These are phyloP conservation scores for Pyrenopolyporus hunteri DNA, from an alignment of 495 filamentous ascomycete genomes.

Conservation along the genomic window DNA sequence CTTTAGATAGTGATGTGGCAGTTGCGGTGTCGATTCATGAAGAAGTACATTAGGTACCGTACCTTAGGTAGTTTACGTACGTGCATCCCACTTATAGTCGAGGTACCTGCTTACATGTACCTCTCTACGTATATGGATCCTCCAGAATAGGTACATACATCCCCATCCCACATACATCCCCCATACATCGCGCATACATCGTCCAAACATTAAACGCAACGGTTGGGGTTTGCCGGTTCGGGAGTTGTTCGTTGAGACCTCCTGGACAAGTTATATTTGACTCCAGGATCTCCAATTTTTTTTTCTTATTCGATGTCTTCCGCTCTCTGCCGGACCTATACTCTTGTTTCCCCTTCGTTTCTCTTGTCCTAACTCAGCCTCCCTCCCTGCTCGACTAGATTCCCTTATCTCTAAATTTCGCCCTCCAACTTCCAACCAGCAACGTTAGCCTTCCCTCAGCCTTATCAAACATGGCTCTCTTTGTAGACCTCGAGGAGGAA, in stretches of 20 bases:
- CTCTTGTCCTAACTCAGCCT: conserved; percentile 1
- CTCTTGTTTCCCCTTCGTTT: conserved; percentile 13
- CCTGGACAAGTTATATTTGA: neutral
- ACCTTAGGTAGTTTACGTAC: no score
- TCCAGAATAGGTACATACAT: no score
- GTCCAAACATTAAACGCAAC: conserved; percentile 15
- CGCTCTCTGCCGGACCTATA: neutral
- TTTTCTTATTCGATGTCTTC: neutral
- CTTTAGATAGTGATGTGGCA: conserved; percentile 9
- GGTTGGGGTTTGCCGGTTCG: conserved; percentile 24
- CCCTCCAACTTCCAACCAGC: neutral
- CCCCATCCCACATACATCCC: neutral
- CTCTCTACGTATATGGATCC: no score
- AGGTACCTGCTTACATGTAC: no score
- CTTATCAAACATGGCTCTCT: conserved; percentile 61
- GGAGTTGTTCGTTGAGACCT: conserved; percentile 19
- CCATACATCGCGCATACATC: neutral
- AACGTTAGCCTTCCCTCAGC: conserved; percentile 10
- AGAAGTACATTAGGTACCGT: no score
- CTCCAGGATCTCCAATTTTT: conserved; percentile 11
- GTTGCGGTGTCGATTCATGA: conserved; percentile 1
- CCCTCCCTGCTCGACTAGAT: neutral
- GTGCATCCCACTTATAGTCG: no score
- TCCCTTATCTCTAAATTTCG: neutral
- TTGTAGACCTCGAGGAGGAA: conserved; percentile 68